A percentile compares a stretch with the other conserved stretches of the same genome.
phyloP scores from a whole-genome alignment of 1,139 yeast genomes.

The Pichia sp. region DNA sequence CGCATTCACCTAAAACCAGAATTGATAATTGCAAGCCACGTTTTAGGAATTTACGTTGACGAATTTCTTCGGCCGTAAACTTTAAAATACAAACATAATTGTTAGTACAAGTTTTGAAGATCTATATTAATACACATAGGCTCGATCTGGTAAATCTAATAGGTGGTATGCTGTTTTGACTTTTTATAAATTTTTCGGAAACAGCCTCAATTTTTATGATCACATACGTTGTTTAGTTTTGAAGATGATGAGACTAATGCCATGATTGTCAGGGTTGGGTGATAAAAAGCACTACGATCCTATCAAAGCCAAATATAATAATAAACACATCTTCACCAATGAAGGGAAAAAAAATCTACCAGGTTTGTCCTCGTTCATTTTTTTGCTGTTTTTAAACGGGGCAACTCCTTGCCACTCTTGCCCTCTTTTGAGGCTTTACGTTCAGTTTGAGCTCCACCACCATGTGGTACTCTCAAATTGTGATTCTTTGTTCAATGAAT shows the following conservation, averaged over 20 bases:
- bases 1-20: slow-evolving; percentile 59
- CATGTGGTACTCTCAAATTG: no score
- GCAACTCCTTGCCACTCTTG: not conserved
- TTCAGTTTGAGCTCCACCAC: no score
- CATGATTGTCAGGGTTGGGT: slow-evolving; percentile 2
- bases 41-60: slow-evolving; percentile 57
- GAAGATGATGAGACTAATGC: slow-evolving; percentile 4
- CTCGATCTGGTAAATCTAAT: no score
- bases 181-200: not conserved
- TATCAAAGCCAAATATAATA: not conserved
- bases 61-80: slow-evolving; percentile 43
- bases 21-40: slow-evolving; percentile 54
- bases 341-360: not conserved
- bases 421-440: no score
- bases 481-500: no score
- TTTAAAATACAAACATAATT: slow-evolving; percentile 13
- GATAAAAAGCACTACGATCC: not conserved
- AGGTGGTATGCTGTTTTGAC: no score
- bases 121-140: no score
- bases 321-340: not conserved
- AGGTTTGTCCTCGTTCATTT: not conserved
- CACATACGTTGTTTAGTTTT: slow-evolving; percentile 12
- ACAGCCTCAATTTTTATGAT: not conserved
- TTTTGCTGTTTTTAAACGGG: not conserved
- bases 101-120: not conserved